Conservation (phyloP, 2,329 filamentous ascomycete species). For the Diplocarpon rosae region DNA sequence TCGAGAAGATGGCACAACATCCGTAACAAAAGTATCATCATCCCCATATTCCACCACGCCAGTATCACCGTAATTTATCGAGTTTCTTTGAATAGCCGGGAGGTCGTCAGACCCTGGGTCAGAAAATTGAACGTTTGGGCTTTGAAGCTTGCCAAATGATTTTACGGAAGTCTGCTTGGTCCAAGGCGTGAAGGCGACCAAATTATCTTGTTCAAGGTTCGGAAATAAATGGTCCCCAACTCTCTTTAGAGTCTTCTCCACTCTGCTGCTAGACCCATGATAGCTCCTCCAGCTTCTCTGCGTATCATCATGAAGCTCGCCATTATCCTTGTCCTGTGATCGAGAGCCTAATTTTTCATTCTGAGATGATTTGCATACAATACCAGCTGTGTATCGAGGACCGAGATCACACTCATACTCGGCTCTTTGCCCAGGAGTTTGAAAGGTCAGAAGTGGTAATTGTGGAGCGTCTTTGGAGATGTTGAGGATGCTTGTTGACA, state of each 20-base stretch:
- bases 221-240: slow-evolving; percentile 1
- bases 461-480: too few species aligned
- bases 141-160: not conserved
- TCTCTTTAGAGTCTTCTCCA: not conserved
- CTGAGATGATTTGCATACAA: not conserved
- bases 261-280: not conserved
- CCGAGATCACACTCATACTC: too few species aligned
- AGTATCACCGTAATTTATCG: not conserved
- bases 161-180: not conserved
- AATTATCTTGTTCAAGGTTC: slow-evolving; percentile 7
- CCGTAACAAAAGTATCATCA: slow-evolving; percentile 22
- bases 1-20: slow-evolving; percentile 23
- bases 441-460: too few species aligned
- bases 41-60: not conserved
- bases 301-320: slow-evolving; percentile 6
- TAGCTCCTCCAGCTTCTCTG: not conserved
- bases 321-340: slow-evolving; percentile 4
- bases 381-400: not conserved
- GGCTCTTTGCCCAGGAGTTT: too few species aligned
- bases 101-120: not conserved
- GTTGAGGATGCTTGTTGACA: not conserved
- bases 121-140: not conserved
- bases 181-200: slow-evolving; percentile 3
- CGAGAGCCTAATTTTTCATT: not conserved
- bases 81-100: not conserved